phyloP scores from a whole-genome alignment of 768 basidiomycete species.

The Gloeophyllum trabeum region DNA sequence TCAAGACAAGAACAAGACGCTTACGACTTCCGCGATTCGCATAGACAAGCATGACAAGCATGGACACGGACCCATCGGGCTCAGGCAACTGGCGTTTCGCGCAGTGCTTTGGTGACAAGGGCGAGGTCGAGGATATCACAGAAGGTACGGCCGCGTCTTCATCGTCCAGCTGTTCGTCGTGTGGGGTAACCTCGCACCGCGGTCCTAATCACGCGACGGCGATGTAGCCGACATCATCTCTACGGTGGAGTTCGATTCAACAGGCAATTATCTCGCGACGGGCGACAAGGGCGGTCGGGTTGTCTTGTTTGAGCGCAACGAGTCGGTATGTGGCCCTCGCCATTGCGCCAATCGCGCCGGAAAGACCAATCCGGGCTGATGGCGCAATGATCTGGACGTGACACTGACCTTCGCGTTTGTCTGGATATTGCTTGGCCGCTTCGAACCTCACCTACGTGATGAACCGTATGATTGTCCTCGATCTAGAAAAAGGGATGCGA shows the following conservation, averaged over 20 bases:
- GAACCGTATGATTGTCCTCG: constrained; percentile 9
- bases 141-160: constrained; percentile 50
- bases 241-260: constrained; percentile 98
- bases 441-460: constrained; percentile 1
- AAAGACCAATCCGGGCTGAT: background rate
- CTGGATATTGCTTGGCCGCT: constrained; percentile 5
- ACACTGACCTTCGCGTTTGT: constrained; percentile 1
- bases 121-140: constrained; percentile 98
- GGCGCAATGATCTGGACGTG: background rate
- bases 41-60: constrained; percentile 31
- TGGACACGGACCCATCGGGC: constrained; percentile 79
- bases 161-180: constrained; percentile 4
- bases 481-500: constrained; percentile 97
- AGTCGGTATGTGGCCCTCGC: constrained; percentile 52
- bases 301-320: constrained; percentile 97
- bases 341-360: background rate
- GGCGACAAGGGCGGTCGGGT: constrained; percentile 99
- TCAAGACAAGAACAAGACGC: no score
- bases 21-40: no score
- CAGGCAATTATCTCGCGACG: constrained; percentile 97
- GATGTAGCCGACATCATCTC: constrained; percentile 96
- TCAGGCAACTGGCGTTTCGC: constrained; percentile 97
- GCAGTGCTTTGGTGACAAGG: constrained; percentile 99
- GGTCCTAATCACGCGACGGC: constrained; percentile 2
- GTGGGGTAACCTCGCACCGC: constrained; percentile 4